These are phyloP conservation scores for Trametes villosa DNA, from an alignment of 768 basidiomycete species.

Conservation along the genomic window DNA sequence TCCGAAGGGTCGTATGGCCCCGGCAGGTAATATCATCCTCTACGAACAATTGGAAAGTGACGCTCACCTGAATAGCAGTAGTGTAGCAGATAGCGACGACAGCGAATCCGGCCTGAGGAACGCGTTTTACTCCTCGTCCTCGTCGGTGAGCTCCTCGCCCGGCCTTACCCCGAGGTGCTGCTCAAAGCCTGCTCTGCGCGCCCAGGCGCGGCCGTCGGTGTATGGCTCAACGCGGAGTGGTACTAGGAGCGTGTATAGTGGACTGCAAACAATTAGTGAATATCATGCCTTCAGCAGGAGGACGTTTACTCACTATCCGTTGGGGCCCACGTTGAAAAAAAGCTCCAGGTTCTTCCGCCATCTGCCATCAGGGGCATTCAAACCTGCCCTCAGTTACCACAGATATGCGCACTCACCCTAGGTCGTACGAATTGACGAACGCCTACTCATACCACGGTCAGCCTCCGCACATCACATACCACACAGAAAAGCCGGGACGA, in stretches of 20 bases:
- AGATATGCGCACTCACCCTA: constrained; percentile 55
- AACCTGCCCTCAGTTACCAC: neutral
- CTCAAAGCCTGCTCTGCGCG: constrained; percentile 65
- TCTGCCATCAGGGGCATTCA: constrained; percentile 35
- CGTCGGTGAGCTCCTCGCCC: constrained; percentile 89
- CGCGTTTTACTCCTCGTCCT: constrained; percentile 49
- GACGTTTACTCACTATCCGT: constrained; percentile 72
- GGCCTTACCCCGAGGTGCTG: constrained; percentile 63
- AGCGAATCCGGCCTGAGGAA: neutral
- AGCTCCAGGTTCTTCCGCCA: constrained; percentile 70
- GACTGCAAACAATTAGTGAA: constrained; percentile 45
- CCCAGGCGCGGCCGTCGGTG: constrained; percentile 85
- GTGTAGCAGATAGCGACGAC: neutral
- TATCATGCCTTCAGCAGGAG: neutral
- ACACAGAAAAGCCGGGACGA: constrained; percentile 27
- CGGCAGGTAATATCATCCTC: constrained; percentile 72
- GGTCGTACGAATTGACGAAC: constrained; percentile 91
- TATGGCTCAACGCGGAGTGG: constrained; percentile 82
- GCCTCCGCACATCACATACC: neutral
- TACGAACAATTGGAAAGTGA: neutral
- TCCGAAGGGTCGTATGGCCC: constrained; percentile 85
- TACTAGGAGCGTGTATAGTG: constrained; percentile 76
- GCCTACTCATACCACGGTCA: constrained; percentile 43
- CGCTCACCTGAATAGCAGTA: constrained; percentile 4
- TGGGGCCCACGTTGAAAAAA: constrained; percentile 85